Evolutionary conservation across 2,329 filamentous ascomycete species (phyloP).

Genomic region (Diaporthe batatas): DNA sequence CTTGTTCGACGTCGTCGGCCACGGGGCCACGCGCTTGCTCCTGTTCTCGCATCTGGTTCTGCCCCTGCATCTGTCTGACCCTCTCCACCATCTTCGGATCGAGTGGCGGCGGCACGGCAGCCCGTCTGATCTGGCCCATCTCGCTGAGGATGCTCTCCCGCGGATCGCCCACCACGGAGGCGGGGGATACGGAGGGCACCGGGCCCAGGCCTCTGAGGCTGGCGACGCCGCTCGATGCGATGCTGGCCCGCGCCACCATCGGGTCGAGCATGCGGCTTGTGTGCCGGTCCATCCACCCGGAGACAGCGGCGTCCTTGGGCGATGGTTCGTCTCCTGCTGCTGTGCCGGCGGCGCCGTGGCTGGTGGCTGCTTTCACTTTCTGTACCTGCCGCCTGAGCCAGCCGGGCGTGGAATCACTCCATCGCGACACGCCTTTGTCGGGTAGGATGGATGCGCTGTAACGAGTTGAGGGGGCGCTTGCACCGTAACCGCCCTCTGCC

Average conservation of each 20-base stretch:
- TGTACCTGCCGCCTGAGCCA: conserved; percentile 29
- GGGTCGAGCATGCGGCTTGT: conserved; percentile 36
- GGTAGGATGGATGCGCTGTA: neutral
- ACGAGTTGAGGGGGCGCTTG: neutral
- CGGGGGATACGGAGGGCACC: conserved; percentile 25
- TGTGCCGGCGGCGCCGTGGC: neutral
- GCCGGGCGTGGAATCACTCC: conserved; percentile 24
- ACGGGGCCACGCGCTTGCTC: neutral
- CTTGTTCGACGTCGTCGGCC: neutral
- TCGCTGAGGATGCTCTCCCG: conserved; percentile 33
- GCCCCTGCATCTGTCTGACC: conserved; percentile 1
- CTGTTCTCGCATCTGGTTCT: conserved; percentile 2
- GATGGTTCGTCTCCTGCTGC: neutral
- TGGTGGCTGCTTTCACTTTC: neutral
- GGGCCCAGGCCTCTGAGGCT: conserved; percentile 20
- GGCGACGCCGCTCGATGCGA: conserved; percentile 16
- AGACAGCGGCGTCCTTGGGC: conserved; percentile 25
- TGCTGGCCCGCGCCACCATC: conserved; percentile 32
- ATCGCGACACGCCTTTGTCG: conserved; percentile 10
- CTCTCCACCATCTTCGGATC: conserved; percentile 26
- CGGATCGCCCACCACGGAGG: conserved; percentile 17
- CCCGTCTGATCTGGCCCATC: conserved; percentile 29
- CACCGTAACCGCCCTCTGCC: neutral
- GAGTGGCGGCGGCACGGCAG: conserved; percentile 32
- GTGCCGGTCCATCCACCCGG: conserved; percentile 32